Base-by-base conservation (phyloP, 306 rosid genomes). In the Calophaca sinica region DNA sequence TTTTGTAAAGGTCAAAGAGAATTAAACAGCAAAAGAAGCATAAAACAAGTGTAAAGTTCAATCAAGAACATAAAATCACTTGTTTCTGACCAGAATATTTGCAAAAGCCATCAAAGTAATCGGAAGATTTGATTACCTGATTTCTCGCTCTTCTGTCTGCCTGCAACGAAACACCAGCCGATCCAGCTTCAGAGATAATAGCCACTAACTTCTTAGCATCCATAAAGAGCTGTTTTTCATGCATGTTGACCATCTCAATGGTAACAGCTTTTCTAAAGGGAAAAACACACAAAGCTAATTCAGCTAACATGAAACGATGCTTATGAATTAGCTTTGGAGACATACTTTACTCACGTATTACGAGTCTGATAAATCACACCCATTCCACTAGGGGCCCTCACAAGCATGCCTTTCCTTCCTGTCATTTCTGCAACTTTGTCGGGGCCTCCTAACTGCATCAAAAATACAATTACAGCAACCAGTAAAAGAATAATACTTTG, bases 201-300 rank as follows among this genome's bases (percentile, higher is more conserved):
- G 97, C 97, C 60, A 92, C 86, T 68, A 84, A 83, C 82, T 92
- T 92, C 73, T 90, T 88, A 71, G 88, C 96, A 71, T 90, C 96
- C 97, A 92, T 87, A 83, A 92, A 92, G 72, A 92, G 96, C 76
- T 85, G 86, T 75, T 92, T 92, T 85, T 92, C 97, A 72, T 92
- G 90, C 97, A 92, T 92, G 87, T 92, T 92, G 62, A 89, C 96
- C 97, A 92, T 92, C 85, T 92, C 97, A 92, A 90, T 83, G 50
- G 92, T 72, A 76, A 92, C 84, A 33, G 88, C 97, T 79, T 92
- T 92, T 72, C 97, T 92, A 80, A 55, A 74, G 68, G 53, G 35
- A 42, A n/a, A 50, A 75, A 59, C 49, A 74, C 33, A 50, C 26
- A 20, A 20, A 20, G 46, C 33, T 8, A 68, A 42, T 28, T 39